Evolutionary conservation across 1,284 basidiomycete genomes (phyloP), one percentile per base, ranked within the genome.

Genomic region (Ustilago sp.): DNA sequence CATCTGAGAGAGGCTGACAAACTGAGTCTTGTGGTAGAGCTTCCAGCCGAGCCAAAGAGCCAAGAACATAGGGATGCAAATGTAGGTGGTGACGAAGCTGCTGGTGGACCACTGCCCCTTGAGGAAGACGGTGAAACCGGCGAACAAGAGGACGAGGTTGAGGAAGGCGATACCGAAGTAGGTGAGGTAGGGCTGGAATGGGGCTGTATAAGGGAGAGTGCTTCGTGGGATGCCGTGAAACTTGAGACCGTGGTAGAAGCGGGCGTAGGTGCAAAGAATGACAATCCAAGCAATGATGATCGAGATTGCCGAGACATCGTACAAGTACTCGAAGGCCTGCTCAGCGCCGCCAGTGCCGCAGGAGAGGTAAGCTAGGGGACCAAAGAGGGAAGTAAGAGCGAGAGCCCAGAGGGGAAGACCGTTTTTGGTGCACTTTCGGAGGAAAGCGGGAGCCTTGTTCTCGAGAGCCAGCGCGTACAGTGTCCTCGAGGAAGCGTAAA

Each of bases 81-180:
- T 83, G 86, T 95, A 95, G 82, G 90, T 92, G 52, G 92, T 93
- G 54, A 94, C 87, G 35, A 97, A 8, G 94, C 96, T 87, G 98
- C 65, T 68, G 8, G 68, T 63, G 68, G 61, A 64, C 81, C 79
- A 84, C 31, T 77, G 68, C 12, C 81, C 80, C 36, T 76, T 66
- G 64, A 81, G 50, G 72, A 85, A 84, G 62, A 82, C 79, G 39
- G 68, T 74, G 62, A 80, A 84, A 41, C 91, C 92, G 54, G 72
- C 63, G 51, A 81, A 78, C 35, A 83, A 60, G 23, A 80, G 79
- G 35, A 83, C 69, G 38, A 81, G 36, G 35, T 34, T 47, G 32
- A 80, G 64, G 50, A 81, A 76, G 36, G 63, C 32, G 31, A 83
- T 60, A 45, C 68, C 64, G 52, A 77, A 78, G 62, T 79, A 83